A percentile compares a stretch with the other conserved stretches of the same genome.
phyloP scores from a whole-genome alignment of 805 yeast species.

The Maudiozyma saulgeensis region DNA sequence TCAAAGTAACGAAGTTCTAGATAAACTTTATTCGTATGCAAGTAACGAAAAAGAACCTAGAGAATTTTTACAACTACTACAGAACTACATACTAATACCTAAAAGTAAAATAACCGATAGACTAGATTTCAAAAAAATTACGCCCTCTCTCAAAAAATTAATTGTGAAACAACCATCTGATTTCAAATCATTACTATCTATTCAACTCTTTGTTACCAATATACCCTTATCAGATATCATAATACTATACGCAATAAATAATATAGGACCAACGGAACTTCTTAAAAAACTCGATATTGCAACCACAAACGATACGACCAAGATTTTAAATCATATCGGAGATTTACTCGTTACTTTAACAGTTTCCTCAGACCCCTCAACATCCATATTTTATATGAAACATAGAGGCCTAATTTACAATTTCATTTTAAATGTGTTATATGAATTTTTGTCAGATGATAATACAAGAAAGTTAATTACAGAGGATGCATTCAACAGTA shows the following conservation, averaged over 20 bases:
- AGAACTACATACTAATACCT: constrained; percentile 9
- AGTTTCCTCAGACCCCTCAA: constrained; percentile 9
- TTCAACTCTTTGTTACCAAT: constrained; percentile 20
- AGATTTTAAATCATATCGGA: neutral
- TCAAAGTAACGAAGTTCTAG: neutral
- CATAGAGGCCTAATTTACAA: constrained; percentile 21
- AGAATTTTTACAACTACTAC: constrained; percentile 13
- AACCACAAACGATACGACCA: neutral
- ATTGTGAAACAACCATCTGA: constrained; percentile 22
- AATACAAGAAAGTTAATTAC: neutral
- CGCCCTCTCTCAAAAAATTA: constrained; percentile 12
- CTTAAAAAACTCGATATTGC: constrained; percentile 7
- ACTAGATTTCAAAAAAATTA: constrained; percentile 11
- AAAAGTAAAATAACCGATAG: too few relatives aligned
- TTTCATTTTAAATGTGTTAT: constrained; percentile 15
- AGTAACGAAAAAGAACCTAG: constrained; percentile 1
- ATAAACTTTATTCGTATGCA: neutral
- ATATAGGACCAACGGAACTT: constrained; percentile 12
- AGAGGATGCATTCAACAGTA: neutral
- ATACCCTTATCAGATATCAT: constrained; percentile 22
- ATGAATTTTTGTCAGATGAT: neutral
- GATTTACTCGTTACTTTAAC: constrained; percentile 13
- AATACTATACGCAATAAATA: constrained; percentile 27
- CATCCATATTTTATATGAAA: constrained; percentile 23
- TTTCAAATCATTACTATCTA: constrained; percentile 24